Evolutionary conservation across 2,329 filamentous ascomycete species (phyloP).

Genomic region (Ustilaginoidea virens): DNA sequence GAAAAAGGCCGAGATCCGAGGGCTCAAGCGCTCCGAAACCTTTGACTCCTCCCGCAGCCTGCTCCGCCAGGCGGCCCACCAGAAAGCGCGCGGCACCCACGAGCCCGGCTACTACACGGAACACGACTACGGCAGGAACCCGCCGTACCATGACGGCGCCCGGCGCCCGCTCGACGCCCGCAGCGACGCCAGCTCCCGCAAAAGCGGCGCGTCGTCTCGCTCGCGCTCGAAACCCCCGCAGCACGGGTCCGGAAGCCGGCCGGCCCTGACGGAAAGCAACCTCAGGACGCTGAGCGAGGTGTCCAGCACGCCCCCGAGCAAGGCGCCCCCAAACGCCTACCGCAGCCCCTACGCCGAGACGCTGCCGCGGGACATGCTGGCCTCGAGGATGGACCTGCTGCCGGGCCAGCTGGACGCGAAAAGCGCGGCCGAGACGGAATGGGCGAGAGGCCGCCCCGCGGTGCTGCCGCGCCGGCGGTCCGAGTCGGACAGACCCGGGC

Average conservation of each 20-base stretch:
- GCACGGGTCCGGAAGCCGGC: slow-evolving; percentile 15
- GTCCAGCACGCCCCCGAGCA: slow-evolving; percentile 31
- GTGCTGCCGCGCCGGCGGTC: slow-evolving; percentile 20
- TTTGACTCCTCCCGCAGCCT: slow-evolving; percentile 21
- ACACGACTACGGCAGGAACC: slow-evolving; percentile 12
- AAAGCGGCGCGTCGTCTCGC: slow-evolving; percentile 22
- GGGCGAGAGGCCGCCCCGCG: slow-evolving; percentile 3
- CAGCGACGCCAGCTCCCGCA: slow-evolving; percentile 26
- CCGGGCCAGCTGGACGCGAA: slow-evolving; percentile 13
- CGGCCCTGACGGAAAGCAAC: slow-evolving; percentile 35
- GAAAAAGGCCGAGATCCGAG: slow-evolving; percentile 68
- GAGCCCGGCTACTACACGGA: slow-evolving; percentile 14
- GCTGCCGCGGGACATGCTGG: slow-evolving; percentile 25
- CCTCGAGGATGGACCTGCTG: slow-evolving; percentile 21
- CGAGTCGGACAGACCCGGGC: slow-evolving; percentile 20
- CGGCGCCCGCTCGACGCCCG: slow-evolving; percentile 13
- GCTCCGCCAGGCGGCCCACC: slow-evolving; percentile 3
- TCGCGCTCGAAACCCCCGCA: slow-evolving; percentile 18
- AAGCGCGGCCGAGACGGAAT: slow-evolving; percentile 7
- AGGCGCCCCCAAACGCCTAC: slow-evolving; percentile 27
- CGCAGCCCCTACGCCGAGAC: slow-evolving; percentile 18
- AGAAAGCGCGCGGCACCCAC: slow-evolving; percentile 3
- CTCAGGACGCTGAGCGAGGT: slow-evolving; percentile 38
- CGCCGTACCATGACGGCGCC: slow-evolving; percentile 19
- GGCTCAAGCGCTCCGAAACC: slow-evolving; percentile 47